Base-by-base conservation (phyloP, 139 green algal species). In the Micractinium sp. region DNA sequence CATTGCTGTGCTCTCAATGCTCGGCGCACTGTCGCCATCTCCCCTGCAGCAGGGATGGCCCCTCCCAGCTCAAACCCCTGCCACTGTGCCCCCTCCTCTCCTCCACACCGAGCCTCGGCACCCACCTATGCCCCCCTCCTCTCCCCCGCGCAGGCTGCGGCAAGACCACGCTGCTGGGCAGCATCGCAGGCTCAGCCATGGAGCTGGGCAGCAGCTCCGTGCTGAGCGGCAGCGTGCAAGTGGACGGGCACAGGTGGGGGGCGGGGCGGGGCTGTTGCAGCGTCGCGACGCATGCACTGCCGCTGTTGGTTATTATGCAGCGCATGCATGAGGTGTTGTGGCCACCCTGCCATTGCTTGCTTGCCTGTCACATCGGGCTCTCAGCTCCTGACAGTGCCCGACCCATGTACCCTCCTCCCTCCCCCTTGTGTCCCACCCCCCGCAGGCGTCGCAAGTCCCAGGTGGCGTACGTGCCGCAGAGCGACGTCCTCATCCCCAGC, bases 381-480 rank as follows among this genome's bases (percentile, higher is more conserved):
- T 53, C 20, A 22, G 31, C 75, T 35, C 13, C 18, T n/a, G 22
- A 7, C 22, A 75, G 67, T 13, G 27, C 69, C 69, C 69, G 16
- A 36, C 25, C 35, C 69, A 9, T 27, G 27, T 27, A 38, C 13
- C 75, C 75, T n/a, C 75, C 75, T 47, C 22, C 5, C 75, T 80
- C 16, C 14, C 15, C 74, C 33, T 80, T 2, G 4, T 81, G n/a
- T 60, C 22, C 81, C n/a, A 20, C n/a, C 41, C 47, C 47, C 53
- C 33, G 86, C 77, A 90, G 87, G 79, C 87, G 87, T 31, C 78
- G 67, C 71, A 89, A 71, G 76, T 63, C 41, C 9, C 86, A 90
- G 19, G 93, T 93, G n/a, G 95, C 94, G 1, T 93, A 95, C 81
- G 96, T 98, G 82, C 95, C 94, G 3, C 96, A 98, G 90, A 80